A percentile compares a stretch with the other conserved stretches of the same genome.
These are phyloP conservation scores for Cymodocea nodosa DNA, from an alignment of 116 monocot species.

Conservation along the genomic window DNA sequence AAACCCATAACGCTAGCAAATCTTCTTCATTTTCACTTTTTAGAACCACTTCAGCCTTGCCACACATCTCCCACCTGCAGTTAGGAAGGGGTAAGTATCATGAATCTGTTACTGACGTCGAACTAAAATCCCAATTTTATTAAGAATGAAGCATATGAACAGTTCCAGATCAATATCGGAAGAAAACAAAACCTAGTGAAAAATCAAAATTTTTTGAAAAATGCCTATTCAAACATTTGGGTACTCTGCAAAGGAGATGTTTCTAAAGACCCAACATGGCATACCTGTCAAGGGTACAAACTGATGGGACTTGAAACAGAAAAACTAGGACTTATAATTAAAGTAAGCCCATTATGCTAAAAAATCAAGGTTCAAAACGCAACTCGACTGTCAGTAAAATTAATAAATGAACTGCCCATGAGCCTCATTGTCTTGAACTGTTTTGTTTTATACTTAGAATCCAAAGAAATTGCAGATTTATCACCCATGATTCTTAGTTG, in stretches of 20 bases:
- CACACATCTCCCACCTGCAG: conserved; percentile 74
- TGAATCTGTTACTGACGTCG: not conserved
- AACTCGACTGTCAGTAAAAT: too few species aligned
- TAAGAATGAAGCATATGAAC: conserved; percentile 3
- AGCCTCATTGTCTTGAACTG: too few species aligned
- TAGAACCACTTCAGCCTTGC: conserved; percentile 77
- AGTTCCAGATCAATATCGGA: not conserved
- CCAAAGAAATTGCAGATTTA: too few species aligned
- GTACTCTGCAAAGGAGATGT: conserved; percentile 65
- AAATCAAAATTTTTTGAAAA: not conserved
- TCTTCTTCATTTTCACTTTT: conserved; percentile 82
- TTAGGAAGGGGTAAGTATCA: not conserved
- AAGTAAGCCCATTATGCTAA: too few species aligned
- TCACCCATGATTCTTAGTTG: too few species aligned
- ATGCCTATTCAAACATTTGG: conserved; percentile 78
- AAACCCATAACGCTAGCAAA: conserved; percentile 55
- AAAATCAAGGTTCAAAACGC: too few species aligned
- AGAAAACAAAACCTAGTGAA: not conserved
- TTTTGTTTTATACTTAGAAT: too few species aligned
- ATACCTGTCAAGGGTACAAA: conserved; percentile 21
- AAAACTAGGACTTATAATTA: too few species aligned
- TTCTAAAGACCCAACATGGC: conserved; percentile 90
- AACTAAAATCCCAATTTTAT: not conserved
- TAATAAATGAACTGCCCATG: too few species aligned
- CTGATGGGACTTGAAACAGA: too few species aligned